Percentiles rank a stretch among this genome's conserved stretches.
phyloP scores from a whole-genome alignment of 345 rosid species.

The Melaleuca quinquenervia region DNA sequence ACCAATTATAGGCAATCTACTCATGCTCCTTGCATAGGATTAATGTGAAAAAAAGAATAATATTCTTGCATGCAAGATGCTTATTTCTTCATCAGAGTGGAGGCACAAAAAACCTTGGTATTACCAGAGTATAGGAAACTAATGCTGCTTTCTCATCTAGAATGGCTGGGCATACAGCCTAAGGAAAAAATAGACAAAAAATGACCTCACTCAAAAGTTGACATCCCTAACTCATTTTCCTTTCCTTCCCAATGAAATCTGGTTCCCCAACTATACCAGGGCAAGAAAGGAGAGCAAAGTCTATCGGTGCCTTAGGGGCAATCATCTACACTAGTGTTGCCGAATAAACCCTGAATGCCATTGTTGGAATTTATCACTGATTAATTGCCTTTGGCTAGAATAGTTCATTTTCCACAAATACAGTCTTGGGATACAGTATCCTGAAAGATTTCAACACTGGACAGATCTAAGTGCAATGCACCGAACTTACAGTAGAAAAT shows the following conservation, averaged over 20 bases:
- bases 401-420: not conserved
- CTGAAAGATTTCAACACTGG: not conserved
- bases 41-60: not conserved
- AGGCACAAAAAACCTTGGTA: not conserved
- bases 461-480: not conserved
- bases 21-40: not conserved
- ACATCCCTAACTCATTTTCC: not conserved
- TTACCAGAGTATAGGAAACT: not conserved
- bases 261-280: not conserved
- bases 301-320: not conserved
- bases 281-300: not conserved
- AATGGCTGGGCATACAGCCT: not conserved
- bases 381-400: not conserved
- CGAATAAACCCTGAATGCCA: not conserved
- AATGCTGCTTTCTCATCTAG: not conserved
- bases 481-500: not conserved
- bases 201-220: not conserved
- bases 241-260: not conserved
- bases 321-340: not conserved
- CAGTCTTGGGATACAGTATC: not conserved
- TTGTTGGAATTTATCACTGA: not conserved
- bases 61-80: not conserved
- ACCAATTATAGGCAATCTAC: not conserved
- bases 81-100: not conserved
- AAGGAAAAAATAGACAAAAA: not conserved